phyloP scores from a whole-genome alignment of 306 rosid genomes.

The Arachis stenosperma region DNA sequence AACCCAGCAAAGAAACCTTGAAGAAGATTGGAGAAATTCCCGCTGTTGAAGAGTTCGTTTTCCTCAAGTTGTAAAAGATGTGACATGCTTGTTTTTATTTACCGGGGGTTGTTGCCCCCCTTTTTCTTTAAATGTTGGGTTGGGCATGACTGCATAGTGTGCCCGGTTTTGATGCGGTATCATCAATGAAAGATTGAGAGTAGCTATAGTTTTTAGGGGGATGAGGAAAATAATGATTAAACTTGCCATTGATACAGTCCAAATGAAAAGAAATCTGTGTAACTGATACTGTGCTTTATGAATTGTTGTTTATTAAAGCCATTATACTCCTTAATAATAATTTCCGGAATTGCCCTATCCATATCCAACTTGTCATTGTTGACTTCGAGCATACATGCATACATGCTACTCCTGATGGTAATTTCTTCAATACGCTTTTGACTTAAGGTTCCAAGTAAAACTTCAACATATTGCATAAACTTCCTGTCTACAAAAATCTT shows the following conservation, averaged over 20 bases:
- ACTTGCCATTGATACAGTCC: constrained; percentile 15
- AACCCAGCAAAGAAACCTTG: constrained; percentile 70
- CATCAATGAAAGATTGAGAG: constrained; percentile 8
- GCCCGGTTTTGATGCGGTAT: constrained; percentile 51
- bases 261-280: constrained; percentile 10
- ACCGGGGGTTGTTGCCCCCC: not conserved
- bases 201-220: constrained; percentile 37
- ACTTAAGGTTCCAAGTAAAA: constrained; percentile 9
- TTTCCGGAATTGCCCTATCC: not conserved
- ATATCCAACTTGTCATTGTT: not conserved
- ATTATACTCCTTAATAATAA: not conserved
- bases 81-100: not conserved
- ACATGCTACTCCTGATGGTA: not conserved
- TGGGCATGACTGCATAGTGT: constrained; percentile 39
- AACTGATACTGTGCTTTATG: constrained; percentile 25
- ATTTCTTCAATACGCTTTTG: too few relatives aligned
- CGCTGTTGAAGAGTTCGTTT: constrained; percentile 91
- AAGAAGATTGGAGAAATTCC: constrained; percentile 87
- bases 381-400: not conserved
- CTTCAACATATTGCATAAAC: constrained; percentile 9
- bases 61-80: constrained; percentile 71
- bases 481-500: constrained; percentile 21
- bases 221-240: constrained; percentile 45
- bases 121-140: constrained; percentile 5
- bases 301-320: constrained; percentile 26